A percentile compares a stretch with the other conserved stretches of the same genome.
Evolutionary conservation across 2,329 filamentous ascomycete genomes (phyloP).

Genomic region (Aspergillus quadrilineatus): DNA sequence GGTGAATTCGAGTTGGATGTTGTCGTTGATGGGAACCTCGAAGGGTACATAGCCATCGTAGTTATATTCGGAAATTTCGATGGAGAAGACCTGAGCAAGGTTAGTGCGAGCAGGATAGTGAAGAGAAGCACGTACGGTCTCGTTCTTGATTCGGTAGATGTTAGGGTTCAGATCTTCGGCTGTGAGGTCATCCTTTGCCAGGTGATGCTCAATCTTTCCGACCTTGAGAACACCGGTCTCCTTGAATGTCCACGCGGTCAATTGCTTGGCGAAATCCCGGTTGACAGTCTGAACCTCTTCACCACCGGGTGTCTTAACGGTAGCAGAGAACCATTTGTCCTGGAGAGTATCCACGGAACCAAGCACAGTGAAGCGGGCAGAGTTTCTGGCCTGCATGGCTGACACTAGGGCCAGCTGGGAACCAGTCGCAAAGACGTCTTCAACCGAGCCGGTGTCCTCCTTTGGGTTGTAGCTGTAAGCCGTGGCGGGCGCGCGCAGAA

Average conservation of each 20-base stretch:
- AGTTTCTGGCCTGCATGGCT: constrained; percentile 86
- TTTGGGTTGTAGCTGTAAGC: constrained; percentile 94
- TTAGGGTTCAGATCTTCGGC: constrained; percentile 64
- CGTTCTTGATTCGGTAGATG: constrained; percentile 94
- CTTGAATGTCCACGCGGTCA: constrained; percentile 95
- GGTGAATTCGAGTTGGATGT: constrained; percentile 90
- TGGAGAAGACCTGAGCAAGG: constrained; percentile 68
- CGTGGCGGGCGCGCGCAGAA: constrained; percentile 77
- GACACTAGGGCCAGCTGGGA: constrained; percentile 82
- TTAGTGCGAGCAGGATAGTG: constrained; percentile 26
- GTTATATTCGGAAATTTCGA: constrained; percentile 83
- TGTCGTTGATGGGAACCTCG: constrained; percentile 66
- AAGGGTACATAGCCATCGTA: constrained; percentile 76
- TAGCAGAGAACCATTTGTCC: constrained; percentile 83
- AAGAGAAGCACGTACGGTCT: constrained; percentile 69
- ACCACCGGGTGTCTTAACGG: constrained; percentile 59
- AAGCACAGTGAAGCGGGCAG: constrained; percentile 80
- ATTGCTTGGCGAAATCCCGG: constrained; percentile 76
- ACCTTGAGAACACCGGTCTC: constrained; percentile 87
- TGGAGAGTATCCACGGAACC: constrained; percentile 84
- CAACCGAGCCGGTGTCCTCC: constrained; percentile 70
- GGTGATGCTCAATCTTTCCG: constrained; percentile 76
- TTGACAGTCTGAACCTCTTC: constrained; percentile 70
- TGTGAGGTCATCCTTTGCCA: constrained; percentile 51
- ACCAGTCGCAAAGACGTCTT: constrained; percentile 83